A percentile compares a stretch with the other conserved stretches of the same genome.
Evolutionary conservation across 2,329 filamentous ascomycete genomes (phyloP).

Genomic region (Ceratocystis cubensis): DNA sequence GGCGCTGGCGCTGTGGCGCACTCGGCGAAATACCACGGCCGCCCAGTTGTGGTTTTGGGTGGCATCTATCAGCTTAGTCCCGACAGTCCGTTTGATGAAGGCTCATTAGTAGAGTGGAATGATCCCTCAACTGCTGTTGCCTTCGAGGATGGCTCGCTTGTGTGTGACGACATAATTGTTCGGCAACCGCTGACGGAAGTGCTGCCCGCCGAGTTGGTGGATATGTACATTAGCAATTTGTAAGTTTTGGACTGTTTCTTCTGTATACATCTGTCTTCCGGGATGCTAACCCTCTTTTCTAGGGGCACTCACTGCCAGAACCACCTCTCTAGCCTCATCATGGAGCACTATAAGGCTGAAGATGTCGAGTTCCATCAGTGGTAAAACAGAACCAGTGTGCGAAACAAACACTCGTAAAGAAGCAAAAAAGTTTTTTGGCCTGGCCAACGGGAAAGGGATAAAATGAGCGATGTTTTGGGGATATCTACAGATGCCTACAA

Average conservation of each 20-base stretch:
- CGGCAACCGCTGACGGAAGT: constrained; percentile 73
- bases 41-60: constrained; percentile 75
- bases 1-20: constrained; percentile 76
- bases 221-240: constrained; percentile 73
- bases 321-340: constrained; percentile 60
- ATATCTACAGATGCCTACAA: too few species aligned
- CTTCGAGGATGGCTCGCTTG: constrained; percentile 67
- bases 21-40: constrained; percentile 69
- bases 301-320: constrained; percentile 57
- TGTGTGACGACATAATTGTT: constrained; percentile 59
- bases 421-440: too few species aligned
- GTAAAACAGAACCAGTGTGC: constrained; percentile 13
- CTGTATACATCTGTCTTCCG: not conserved
- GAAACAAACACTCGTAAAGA: not conserved
- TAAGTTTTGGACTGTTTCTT: constrained; percentile 29
- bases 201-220: constrained; percentile 61
- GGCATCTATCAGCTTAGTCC: constrained; percentile 92
- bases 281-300: constrained; percentile 9
- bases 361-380: constrained; percentile 51
- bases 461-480: too few species aligned
- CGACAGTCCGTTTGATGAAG: constrained; percentile 71
- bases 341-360: constrained; percentile 62
- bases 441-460: too few species aligned
- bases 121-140: constrained; percentile 63
- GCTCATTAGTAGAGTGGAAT: constrained; percentile 74